A percentile compares a stretch with the other conserved stretches of the same genome.
phyloP scores from a whole-genome alignment of 306 rosid species.

The Cucumis sativus region DNA sequence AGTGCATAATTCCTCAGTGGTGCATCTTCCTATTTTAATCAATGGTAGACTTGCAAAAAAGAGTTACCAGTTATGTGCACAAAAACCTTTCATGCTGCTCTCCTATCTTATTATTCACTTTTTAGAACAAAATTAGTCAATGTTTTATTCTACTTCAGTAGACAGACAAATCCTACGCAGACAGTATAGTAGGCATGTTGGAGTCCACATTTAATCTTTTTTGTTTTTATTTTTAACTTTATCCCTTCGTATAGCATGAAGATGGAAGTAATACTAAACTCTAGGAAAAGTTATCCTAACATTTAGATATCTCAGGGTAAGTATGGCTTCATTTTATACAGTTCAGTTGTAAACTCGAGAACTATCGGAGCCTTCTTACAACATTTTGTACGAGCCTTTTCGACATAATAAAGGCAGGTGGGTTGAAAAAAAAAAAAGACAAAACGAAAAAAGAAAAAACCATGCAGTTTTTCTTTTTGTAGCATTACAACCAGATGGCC shows the following conservation, averaged over 20 bases:
- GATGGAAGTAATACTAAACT: not conserved
- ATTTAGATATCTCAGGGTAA: not conserved
- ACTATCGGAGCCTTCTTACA: constrained; percentile 5
- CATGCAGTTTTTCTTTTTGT: not conserved
- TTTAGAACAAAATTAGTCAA: not conserved
- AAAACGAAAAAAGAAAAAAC: not conserved
- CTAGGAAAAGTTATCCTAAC: not conserved
- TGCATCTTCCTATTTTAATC: not conserved
- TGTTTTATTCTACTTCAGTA: not conserved
- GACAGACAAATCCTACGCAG: not conserved
- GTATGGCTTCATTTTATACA: constrained; percentile 14
- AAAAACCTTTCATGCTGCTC: not conserved
- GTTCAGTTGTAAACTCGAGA: constrained; percentile 20
- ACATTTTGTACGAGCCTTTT: constrained; percentile 1
- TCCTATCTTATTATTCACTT: not conserved
- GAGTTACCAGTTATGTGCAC: not conserved
- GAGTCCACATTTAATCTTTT: not conserved
- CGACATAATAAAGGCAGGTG: not conserved
- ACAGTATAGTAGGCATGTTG: not conserved
- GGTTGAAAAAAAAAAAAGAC: not conserved
- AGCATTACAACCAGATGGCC: constrained; percentile 82
- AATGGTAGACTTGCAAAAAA: not conserved
- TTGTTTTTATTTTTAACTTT: not conserved
- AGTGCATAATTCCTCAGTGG: not conserved
- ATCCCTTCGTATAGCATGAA: not conserved